Evolutionary conservation across 2,329 filamentous ascomycete genomes (phyloP).

Genomic region (Aspergillus viridinutans): DNA sequence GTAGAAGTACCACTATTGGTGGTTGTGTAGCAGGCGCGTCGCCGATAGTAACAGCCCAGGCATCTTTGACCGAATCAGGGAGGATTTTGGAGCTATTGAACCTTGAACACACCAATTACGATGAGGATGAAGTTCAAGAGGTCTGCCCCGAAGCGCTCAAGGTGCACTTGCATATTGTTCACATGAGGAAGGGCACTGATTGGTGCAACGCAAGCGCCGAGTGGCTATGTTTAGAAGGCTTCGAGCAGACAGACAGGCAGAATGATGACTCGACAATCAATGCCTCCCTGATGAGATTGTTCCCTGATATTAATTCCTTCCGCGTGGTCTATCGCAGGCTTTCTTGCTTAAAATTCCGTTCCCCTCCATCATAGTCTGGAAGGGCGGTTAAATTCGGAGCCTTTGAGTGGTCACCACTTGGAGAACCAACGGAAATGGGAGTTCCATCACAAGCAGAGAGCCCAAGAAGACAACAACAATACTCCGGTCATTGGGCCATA

Average conservation of each 20-base stretch:
- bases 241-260: not conserved
- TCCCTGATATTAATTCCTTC: not conserved
- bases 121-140: not conserved
- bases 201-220: slow-evolving; percentile 24
- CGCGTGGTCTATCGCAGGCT: not conserved
- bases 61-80: not conserved
- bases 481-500: not conserved
- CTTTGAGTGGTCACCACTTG: not conserved
- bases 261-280: not conserved
- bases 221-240: slow-evolving; percentile 28
- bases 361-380: not conserved
- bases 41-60: not conserved
- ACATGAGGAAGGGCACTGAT: slow-evolving; percentile 18
- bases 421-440: slow-evolving; percentile 10
- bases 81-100: not conserved
- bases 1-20: slow-evolving; percentile 15
- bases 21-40: slow-evolving; percentile 15
- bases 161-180: slow-evolving; percentile 5
- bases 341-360: not conserved
- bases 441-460: slow-evolving; percentile 4
- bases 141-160: slow-evolving; percentile 21
- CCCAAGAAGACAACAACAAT: not conserved
- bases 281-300: not conserved
- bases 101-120: slow-evolving; percentile 14
- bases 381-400: not conserved